These are phyloP conservation scores for Fusarium metavorans DNA, from an alignment of 2,329 filamentous ascomycete genomes.

Conservation along the genomic window DNA sequence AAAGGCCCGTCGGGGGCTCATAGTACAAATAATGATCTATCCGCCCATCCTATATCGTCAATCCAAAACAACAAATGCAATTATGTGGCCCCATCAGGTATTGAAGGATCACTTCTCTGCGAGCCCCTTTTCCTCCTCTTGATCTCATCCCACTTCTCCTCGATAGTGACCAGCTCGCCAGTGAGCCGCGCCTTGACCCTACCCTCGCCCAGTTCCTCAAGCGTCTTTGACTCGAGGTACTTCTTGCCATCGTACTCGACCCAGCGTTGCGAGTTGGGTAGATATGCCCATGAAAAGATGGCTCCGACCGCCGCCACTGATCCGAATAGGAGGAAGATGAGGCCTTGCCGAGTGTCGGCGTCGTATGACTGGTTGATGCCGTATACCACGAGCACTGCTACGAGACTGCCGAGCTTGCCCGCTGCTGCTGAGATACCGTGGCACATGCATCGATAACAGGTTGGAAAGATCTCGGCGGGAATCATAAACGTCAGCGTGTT, in stretches of 20 bases:
- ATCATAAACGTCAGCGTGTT: slow-evolving; percentile 74
- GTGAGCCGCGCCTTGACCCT: slow-evolving; percentile 57
- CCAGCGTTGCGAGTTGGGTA: slow-evolving; percentile 61
- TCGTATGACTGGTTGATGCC: slow-evolving; percentile 61
- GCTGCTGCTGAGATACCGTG: slow-evolving; percentile 72
- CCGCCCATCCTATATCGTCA: background rate
- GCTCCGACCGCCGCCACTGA: slow-evolving; percentile 62
- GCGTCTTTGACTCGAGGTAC: slow-evolving; percentile 58
- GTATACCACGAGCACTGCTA: slow-evolving; percentile 63
- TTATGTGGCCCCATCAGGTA: slow-evolving; percentile 38
- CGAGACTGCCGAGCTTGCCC: slow-evolving; percentile 69
- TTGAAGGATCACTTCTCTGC: slow-evolving; percentile 38
- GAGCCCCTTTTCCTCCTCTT: slow-evolving; percentile 48
- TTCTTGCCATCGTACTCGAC: slow-evolving; percentile 51
- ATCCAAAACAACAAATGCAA: background rate
- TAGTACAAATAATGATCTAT: slow-evolving; percentile 7
- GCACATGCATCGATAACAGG: slow-evolving; percentile 71
- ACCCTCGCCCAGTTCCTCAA: slow-evolving; percentile 65
- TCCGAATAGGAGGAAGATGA: slow-evolving; percentile 64
- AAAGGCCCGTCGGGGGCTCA: background rate
- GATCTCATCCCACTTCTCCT: slow-evolving; percentile 57
- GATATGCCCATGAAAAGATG: slow-evolving; percentile 64
- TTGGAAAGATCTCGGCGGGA: slow-evolving; percentile 74
- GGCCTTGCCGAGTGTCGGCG: slow-evolving; percentile 57
- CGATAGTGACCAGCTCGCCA: slow-evolving; percentile 59